These are phyloP conservation scores for Knufia petricola DNA, from an alignment of 2,329 filamentous ascomycete genomes.

Conservation along the genomic window DNA sequence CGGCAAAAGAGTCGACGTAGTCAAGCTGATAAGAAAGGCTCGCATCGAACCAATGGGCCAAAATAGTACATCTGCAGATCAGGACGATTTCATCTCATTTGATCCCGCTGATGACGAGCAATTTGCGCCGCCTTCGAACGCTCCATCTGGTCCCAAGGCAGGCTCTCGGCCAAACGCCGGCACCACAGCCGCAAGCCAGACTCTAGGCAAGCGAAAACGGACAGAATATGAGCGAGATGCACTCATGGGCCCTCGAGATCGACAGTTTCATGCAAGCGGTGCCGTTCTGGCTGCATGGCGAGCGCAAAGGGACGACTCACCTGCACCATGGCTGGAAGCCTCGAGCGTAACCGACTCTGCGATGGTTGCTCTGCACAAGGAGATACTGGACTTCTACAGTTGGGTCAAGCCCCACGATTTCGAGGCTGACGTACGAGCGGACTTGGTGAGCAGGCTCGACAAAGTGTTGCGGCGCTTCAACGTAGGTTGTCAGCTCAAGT, in stretches of 20 bases:
- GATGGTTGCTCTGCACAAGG: conserved; percentile 58
- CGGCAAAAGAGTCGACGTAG: conserved; percentile 73
- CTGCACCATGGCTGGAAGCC: background rate
- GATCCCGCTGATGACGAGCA: conserved; percentile 40
- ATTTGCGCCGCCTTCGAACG: conserved; percentile 28
- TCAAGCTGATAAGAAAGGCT: conserved; percentile 84
- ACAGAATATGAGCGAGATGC: conserved; percentile 47
- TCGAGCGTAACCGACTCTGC: background rate
- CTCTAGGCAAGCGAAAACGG: conserved; percentile 7
- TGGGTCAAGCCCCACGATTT: conserved; percentile 68
- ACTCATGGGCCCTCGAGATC: conserved; percentile 57
- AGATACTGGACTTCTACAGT: conserved; percentile 80
- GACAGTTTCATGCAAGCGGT: conserved; percentile 40
- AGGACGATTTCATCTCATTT: conserved; percentile 76
- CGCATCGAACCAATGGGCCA: conserved; percentile 47
- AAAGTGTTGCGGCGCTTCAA: conserved; percentile 49
- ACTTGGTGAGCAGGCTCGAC: conserved; percentile 62
- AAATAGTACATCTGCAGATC: conserved; percentile 45
- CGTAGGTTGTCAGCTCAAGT: conserved; percentile 48
- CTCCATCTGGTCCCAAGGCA: conserved; percentile 29
- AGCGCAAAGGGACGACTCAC: background rate
- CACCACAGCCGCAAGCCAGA: background rate
- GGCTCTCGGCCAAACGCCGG: background rate
- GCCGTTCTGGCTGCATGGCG: conserved; percentile 46
- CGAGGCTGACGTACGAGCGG: conserved; percentile 64